These are phyloP conservation scores for Globisporangium takayamanum DNA, from an alignment of 352 stramenopile species.

Conservation along the genomic window DNA sequence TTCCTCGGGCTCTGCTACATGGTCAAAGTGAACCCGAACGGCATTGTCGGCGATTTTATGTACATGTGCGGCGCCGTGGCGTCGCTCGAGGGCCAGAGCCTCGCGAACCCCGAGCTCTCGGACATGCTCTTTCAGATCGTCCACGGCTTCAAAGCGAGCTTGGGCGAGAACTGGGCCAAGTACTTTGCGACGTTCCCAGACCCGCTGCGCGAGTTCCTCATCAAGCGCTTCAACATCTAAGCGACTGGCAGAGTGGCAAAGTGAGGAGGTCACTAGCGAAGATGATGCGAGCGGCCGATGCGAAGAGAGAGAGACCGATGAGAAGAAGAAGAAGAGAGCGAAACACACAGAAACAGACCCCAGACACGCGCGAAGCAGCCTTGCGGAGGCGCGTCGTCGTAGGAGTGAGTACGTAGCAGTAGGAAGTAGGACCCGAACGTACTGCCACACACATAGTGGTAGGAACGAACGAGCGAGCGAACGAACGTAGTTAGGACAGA, in stretches of 20 bases:
- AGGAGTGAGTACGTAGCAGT: too few species aligned
- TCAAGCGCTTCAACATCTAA: slow-evolving; percentile 40
- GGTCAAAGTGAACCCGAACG: slow-evolving; percentile 87
- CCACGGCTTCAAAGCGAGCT: slow-evolving; percentile 83
- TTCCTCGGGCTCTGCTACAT: slow-evolving; percentile 89
- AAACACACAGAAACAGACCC: slow-evolving; percentile 7
- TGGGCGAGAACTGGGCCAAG: slow-evolving; percentile 81
- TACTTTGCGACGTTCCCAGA: slow-evolving; percentile 85
- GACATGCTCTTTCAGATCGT: slow-evolving; percentile 87
- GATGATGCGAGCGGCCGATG: neutral
- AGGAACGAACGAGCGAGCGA: too few species aligned
- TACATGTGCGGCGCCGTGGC: slow-evolving; percentile 87
- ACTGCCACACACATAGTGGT: too few species aligned
- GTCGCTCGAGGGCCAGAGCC: slow-evolving; percentile 75
- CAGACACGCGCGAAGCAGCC: neutral
- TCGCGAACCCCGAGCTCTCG: slow-evolving; percentile 71
- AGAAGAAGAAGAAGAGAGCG: neutral
- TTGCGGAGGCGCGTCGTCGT: too few species aligned
- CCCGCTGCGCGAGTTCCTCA: slow-evolving; percentile 73
- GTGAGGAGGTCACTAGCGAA: neutral
- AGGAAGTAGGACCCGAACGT: too few species aligned
- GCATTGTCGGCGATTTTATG: slow-evolving; percentile 86
- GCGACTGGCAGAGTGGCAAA: neutral
- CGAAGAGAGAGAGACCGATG: slow-evolving; percentile 3
- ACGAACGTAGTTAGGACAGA: too few species aligned